phyloP scores from a whole-genome alignment of 176 grass and related monocot species.

The Rhynchospora breviuscula region DNA sequence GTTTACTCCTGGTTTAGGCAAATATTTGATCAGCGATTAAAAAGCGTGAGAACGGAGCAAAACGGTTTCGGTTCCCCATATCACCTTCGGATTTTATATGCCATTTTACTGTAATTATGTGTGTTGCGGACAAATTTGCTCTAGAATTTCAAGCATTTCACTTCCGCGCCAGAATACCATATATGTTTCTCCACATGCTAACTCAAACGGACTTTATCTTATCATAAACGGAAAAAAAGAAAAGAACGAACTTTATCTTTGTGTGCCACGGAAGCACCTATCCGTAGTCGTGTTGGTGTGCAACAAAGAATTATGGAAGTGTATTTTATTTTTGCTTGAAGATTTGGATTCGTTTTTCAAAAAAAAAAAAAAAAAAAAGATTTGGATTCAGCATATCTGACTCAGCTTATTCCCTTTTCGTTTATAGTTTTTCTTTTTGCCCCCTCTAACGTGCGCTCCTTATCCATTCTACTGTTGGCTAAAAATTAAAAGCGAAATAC shows the following conservation, averaged over 20 bases:
- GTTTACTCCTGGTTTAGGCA: background rate
- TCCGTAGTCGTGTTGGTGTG: background rate
- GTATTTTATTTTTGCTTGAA: background rate
- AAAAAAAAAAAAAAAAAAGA: too few species aligned
- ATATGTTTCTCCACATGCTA: too few species aligned
- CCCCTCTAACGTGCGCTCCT: background rate
- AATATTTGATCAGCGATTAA: background rate
- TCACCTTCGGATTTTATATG: background rate
- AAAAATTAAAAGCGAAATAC: background rate
- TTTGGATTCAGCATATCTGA: background rate
- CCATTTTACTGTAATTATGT: background rate
- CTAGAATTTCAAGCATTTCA: background rate
- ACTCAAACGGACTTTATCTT: too few species aligned
- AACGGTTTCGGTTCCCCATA: constrained; percentile 15
- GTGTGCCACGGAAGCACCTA: too few species aligned
- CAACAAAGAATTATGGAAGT: background rate
- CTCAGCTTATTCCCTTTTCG: background rate
- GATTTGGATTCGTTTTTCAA: background rate
- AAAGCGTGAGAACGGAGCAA: constrained; percentile 7
- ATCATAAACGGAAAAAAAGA: too few species aligned
- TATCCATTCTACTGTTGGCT: background rate
- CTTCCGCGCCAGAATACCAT: background rate
- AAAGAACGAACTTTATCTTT: too few species aligned
- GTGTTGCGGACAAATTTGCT: background rate
- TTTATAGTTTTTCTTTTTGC: background rate